Percentiles rank a stretch among this genome's conserved stretches.
Evolutionary conservation across 2,329 filamentous ascomycete species (phyloP).

Genomic region (Thielaviopsis musarum): DNA sequence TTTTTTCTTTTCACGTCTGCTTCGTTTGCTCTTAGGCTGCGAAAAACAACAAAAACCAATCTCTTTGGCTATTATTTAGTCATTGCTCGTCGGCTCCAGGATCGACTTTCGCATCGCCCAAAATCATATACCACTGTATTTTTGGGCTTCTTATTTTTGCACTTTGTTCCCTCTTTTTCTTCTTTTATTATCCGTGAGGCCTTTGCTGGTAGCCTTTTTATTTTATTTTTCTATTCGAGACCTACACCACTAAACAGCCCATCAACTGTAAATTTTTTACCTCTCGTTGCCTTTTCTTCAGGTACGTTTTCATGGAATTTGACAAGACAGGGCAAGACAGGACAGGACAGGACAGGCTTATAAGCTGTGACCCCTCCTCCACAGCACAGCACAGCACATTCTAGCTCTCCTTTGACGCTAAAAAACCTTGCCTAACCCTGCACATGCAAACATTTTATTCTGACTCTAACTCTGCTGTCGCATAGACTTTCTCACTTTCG

Average conservation of each 20-base stretch:
- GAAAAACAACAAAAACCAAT: not conserved
- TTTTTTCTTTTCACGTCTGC: not conserved
- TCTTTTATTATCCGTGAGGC: not conserved
- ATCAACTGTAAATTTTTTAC: not conserved
- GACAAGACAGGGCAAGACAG: no score
- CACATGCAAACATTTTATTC: not conserved
- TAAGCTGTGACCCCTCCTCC: no score
- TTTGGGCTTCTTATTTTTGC: not conserved
- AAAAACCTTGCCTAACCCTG: not conserved
- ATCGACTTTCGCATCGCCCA: no score
- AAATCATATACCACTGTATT: not conserved
- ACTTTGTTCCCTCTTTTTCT: not conserved
- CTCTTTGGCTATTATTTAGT: not conserved
- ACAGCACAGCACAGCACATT: not conserved
- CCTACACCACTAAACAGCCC: not conserved
- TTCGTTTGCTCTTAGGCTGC: slow-evolving; percentile 1
- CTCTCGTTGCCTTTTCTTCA: not conserved
- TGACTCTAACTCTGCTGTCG: not conserved
- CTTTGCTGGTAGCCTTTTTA: not conserved
- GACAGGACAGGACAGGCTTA: no score
- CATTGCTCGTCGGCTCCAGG: not conserved
- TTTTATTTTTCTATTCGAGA: not conserved
- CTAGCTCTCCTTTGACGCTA: not conserved
- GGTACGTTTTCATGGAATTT: no score
- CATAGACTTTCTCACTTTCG: not conserved